Base-by-base conservation (phyloP, 176 grass and related monocot genomes). In the Poa pratensis region DNA sequence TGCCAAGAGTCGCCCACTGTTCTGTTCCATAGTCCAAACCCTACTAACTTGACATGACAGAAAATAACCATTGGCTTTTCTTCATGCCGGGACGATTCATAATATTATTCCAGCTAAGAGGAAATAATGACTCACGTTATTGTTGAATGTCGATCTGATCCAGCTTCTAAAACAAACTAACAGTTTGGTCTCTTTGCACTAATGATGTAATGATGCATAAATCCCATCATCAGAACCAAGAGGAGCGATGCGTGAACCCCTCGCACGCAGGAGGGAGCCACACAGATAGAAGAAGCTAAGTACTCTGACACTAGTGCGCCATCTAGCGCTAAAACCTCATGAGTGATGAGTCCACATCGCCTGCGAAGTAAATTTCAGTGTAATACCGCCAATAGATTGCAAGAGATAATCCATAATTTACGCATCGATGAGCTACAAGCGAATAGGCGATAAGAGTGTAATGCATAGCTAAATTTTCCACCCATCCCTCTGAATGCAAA, bases 161-260 rank as follows among this genome's bases (percentile, higher is more conserved):
- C 72, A 77, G 15, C 42, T 9, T 64, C 34, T 42, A 54, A 28
- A 28, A 40, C 8, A 43, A 28, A 40, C 8, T 67, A 2, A 67
- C 5, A 28, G 23, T 51, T 5, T 9, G n/a, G 42, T 26, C 69
- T 73, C 69, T 73, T 73, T 45, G 39, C 37, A 71, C 40, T 72
- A 46, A 11, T 27, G 69, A 49, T 19, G 63, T 0, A 66, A 66
- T 48, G n/a, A 73, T 48, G 69, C 69, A 73, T 73, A 4, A 73
- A 73, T 49, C 43, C 71, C 71, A 50, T 50, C 71, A 50, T 74
- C 45, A 74, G n/a, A 48, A 73, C 42, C 69, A 73, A 73, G 69
- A 73, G 22, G 23, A 73, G 43, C 13, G 22, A n/a, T 32, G 35
- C 0, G 17, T 27, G 39, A 69, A 77, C 30, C 62, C 74, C 22